Base-by-base conservation (phyloP, 2,329 filamentous ascomycete genomes). In the Fusarium euwallaceae region DNA sequence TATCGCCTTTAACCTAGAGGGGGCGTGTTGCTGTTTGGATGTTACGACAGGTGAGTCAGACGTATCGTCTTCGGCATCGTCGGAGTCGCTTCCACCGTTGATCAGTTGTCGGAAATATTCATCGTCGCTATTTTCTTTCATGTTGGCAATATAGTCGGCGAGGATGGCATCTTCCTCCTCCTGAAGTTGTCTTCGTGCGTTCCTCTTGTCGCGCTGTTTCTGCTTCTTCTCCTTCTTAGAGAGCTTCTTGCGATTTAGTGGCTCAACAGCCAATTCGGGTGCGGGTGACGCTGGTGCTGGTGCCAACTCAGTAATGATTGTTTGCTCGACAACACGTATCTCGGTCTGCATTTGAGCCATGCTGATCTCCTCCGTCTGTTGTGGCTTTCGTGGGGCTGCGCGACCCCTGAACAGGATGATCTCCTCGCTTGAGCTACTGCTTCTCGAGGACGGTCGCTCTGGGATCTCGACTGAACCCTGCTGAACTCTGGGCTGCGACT, bases 61-160 rank as follows among this genome's bases (percentile, higher is more conserved):
- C 22, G 45, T 37, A 3, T 51, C 72, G 20, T 66, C 61, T 12
- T 63, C 68, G 4, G 14, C 58, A 34, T 9, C 62, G 4, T 73
- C 72, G 3, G 69, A 70, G 10, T 64, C 61, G 20, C 27, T 37
- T 43, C 72, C 66, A n/a, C 69, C 66, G 27, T 67, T 45, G 7
- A 74, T 59, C 9, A 75, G 51, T 51, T 70, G 55, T 22, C 37
- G 67, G 14, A 74, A 70, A 24, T 75, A 74, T 22, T 74, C 72
- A n/a, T 94, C 91, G 76, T 84, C 83, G 29, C 84, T 85, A 58
- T 87, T 86, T 1, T 86, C 86, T 20, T 82, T 83, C 77, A 94
- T 86, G 71, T 95, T 94, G 51, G 89, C 87, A 78, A 94, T 92
- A 76, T 95, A 95, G 78, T 95, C 93, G 1, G 89, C 88, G 75